Evolutionary conservation across 805 yeast species (phyloP), one percentile per base, ranked within the genome.

Genomic region (Kluyveromyces siamensis): DNA sequence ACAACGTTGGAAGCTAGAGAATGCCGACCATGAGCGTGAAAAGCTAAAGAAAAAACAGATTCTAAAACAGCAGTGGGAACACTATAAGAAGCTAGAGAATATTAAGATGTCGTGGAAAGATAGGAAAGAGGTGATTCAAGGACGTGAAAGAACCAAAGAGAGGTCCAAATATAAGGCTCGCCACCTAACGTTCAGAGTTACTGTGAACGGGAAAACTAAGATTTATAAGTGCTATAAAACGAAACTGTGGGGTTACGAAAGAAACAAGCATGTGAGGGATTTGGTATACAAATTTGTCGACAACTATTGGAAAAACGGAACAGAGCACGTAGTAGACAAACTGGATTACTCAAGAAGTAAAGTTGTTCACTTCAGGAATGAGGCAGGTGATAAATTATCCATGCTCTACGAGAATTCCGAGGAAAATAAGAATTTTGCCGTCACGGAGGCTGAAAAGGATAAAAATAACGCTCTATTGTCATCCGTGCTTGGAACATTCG

Each of bases 241-340:
- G 33, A 89, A 89, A 62, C 73, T 93, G 39, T 91, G 99, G 99
- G 98, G 98, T 2, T 75, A 79, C 52, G 89, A 85, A 55, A 86
- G 85, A 68, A 75, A 78, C 53, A 83, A 77, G 57, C 70, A 74
- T 2, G 62, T 74, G 2, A 73, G 75, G 35, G 93, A 84, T 55
- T 71, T 89, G 55, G 85, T 83, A 0, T 76, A 72, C 65, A 70
- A 72, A 47, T 90, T 77, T 61, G 70, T 66, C 9, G 76, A 82
- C 52, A 86, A 84, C 0, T 76, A 74, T 42, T 88, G 96, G 96
- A 76, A 75, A 55, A 87, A 85, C 63, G 89, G 89, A 6, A 80
- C 78, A 51, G 86, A 83, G 44, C 95, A 87, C 61, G 75, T 87
- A 11, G 75, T 90, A 17, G 97, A 90, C 59, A 73, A 80, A 47